Percentiles rank a stretch among this genome's conserved stretches.
These are phyloP conservation scores for Umbelopsis vinacea DNA, from an alignment of 192 early-diverging fungal species.

Conservation along the genomic window DNA sequence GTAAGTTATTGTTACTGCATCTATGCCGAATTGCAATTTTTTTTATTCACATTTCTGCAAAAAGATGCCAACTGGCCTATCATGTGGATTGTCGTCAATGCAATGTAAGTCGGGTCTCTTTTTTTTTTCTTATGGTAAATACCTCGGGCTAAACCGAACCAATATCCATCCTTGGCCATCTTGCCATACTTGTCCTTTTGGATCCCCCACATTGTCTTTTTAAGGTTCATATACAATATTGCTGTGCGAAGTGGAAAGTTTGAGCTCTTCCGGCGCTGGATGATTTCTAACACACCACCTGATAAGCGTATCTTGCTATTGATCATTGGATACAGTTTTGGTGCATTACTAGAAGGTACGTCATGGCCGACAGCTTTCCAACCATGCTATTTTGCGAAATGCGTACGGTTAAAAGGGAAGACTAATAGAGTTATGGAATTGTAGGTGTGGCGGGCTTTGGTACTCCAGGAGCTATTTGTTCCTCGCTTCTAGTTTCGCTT, in stretches of 20 bases:
- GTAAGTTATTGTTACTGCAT: background rate
- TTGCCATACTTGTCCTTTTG: background rate
- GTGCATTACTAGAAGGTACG: conserved; percentile 26
- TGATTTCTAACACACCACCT: conserved; percentile 40
- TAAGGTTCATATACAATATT: conserved; percentile 40
- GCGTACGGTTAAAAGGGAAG: background rate
- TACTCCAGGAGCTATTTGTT: conserved; percentile 47
- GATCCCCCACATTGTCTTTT: background rate
- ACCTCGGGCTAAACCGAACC: background rate
- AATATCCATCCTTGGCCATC: background rate
- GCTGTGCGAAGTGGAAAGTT: conserved; percentile 39
- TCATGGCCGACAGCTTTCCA: background rate
- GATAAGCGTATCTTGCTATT: conserved; percentile 40
- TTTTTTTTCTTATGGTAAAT: too few relatives aligned
- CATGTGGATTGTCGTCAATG: conserved; percentile 50
- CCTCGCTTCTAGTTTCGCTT: conserved; percentile 41
- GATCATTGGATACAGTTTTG: conserved; percentile 36
- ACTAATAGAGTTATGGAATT: background rate
- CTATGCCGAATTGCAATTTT: too few relatives aligned
- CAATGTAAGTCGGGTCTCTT: conserved; percentile 24
- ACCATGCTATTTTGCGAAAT: too few relatives aligned
- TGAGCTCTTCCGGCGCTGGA: conserved; percentile 47
- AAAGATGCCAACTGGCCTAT: conserved; percentile 43
- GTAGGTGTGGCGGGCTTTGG: conserved; percentile 44
- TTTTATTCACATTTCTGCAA: too few relatives aligned